Evolutionary conservation across 2,329 filamentous ascomycete species (phyloP), one percentile per base, ranked within the genome.

Genomic region (Neopestalotiopsis rosae): DNA sequence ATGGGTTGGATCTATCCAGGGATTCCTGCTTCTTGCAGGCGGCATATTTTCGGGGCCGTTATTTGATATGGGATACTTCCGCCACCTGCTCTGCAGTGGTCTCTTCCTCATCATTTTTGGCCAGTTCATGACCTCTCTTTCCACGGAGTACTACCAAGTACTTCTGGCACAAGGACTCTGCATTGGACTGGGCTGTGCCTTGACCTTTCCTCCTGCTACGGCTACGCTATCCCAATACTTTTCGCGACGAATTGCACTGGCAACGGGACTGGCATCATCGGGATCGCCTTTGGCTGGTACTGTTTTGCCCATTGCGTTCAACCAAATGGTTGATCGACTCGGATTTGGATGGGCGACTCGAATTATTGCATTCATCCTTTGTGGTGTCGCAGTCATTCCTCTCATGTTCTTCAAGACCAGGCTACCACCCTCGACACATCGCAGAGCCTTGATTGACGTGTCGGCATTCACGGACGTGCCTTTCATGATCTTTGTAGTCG

Each of bases 41-140:
- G 84, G 85, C 28, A 79, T 86, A 65, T 75, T 86, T 13, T 83
- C 85, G 32, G 86, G 86, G 5, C 86, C 85, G 4, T 71, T 87
- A 12, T 88, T 86, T 71, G 86, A 88, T 76, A 79, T 81, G 28
- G 85, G 85, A 32, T 85, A 85, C 70, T 82, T 86, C 67, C 81
- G 79, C 13, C 69, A 76, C 2, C 77, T 88, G 13, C 74, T 87
- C 40, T 69, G 77, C 24, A 79, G 81, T 61, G 85, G 84, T 14
- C 79, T 81, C 38, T 76, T 85, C 68, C 77, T 84, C 68, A 78
- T 86, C 4, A 81, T 85, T 17, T 83, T 87, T 67, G 84, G 85
- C 17, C 79, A 86, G 65, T 87, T 88, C 83, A 86, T 87, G 81
- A 84, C 83, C 61, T 86, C 83, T 72, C 74, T 88, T 14, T 83